phyloP scores from a whole-genome alignment of 2,329 filamentous ascomycete genomes.

The Aspergillus aculeatus region DNA sequence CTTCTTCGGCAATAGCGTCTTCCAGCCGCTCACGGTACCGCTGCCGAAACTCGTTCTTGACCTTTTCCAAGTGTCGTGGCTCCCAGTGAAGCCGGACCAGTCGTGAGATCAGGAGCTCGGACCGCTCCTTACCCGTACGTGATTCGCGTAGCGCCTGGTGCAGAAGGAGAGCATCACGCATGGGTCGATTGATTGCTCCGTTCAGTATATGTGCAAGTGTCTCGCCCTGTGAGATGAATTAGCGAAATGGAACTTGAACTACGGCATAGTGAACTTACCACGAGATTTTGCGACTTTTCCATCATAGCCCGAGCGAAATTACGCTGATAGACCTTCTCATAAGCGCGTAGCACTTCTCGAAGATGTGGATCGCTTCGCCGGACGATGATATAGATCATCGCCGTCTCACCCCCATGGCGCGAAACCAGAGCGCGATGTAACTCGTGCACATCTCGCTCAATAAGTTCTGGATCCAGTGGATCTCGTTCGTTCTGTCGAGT shows the following conservation, averaged over 20 bases:
- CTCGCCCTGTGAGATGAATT: constrained; percentile 66
- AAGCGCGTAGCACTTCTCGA: constrained; percentile 72
- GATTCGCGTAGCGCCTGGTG: constrained; percentile 83
- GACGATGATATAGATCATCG: constrained; percentile 83
- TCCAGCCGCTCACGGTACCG: constrained; percentile 74
- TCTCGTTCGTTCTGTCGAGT: constrained; percentile 79
- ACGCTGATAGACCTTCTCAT: constrained; percentile 68
- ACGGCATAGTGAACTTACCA: constrained; percentile 62
- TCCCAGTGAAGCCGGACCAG: constrained; percentile 94
- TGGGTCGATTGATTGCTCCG: constrained; percentile 91
- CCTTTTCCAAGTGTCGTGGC: constrained; percentile 70
- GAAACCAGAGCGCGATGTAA: constrained; percentile 70
- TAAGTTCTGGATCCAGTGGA: constrained; percentile 58
- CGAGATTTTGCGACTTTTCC: constrained; percentile 84
- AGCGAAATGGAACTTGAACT: neutral
- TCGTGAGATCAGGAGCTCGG: constrained; percentile 82
- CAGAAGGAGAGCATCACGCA: constrained; percentile 85
- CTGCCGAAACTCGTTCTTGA: constrained; percentile 76
- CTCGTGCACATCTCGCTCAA: constrained; percentile 70
- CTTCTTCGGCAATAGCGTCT: constrained; percentile 74
- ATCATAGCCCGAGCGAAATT: constrained; percentile 90
- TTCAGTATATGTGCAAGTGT: constrained; percentile 93
- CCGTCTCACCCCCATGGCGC: constrained; percentile 74
- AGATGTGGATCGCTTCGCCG: constrained; percentile 78
- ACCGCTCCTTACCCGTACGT: constrained; percentile 68